Evolutionary conservation across 768 basidiomycete species (phyloP).

Genomic region (Gymnopilus dilepis): DNA sequence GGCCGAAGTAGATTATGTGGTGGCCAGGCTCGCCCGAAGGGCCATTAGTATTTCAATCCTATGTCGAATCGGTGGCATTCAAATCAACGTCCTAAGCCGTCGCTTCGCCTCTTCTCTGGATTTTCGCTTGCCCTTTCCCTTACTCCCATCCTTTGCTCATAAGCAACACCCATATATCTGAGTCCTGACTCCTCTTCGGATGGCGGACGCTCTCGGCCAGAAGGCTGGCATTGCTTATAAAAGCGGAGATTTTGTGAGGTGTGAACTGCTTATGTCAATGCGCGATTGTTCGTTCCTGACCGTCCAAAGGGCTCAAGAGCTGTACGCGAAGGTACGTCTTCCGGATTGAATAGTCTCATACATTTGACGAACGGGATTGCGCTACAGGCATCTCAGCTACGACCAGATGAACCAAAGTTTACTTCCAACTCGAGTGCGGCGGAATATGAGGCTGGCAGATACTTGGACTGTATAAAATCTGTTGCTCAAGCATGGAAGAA

Average conservation of each 20-base stretch:
- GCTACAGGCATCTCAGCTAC: neutral
- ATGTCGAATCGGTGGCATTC: no score
- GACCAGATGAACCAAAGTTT: conserved; percentile 11
- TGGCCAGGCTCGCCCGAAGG: no score
- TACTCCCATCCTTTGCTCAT: no score
- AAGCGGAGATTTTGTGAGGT: conserved; percentile 11
- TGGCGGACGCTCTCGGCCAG: conserved; percentile 9
- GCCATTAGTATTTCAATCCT: no score
- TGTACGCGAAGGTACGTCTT: neutral
- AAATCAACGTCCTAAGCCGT: no score
- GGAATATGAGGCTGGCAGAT: conserved; percentile 13
- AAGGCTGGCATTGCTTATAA: conserved; percentile 10
- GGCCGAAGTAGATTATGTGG: no score
- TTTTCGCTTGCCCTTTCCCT: no score
- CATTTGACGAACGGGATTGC: neutral
- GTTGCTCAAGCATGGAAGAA: conserved; percentile 3
- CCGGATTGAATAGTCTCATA: neutral
- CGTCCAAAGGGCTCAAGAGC: neutral
- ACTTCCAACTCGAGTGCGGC: conserved; percentile 11
- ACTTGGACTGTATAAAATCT: neutral
- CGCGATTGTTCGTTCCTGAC: neutral
- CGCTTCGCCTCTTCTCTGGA: no score
- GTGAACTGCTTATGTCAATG: neutral
- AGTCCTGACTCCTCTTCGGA: no score
- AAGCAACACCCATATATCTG: no score